Conservation (phyloP, 306 rosid species). For the Pyrus communis region DNA sequence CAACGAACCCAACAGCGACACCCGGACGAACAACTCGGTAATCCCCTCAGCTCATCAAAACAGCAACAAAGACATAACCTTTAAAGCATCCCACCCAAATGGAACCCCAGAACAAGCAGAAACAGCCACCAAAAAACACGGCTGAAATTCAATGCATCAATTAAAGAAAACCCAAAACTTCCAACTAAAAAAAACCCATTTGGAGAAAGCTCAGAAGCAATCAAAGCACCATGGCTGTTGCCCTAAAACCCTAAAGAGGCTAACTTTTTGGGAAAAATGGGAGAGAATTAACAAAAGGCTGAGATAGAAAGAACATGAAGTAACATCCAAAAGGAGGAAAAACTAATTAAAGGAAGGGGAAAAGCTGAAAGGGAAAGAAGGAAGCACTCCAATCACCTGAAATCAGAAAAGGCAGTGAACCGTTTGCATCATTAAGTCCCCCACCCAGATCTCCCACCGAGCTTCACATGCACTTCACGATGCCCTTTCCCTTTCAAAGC, state of each 20-base stretch:
- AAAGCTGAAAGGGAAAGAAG: constrained; percentile 20
- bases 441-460: constrained; percentile 67
- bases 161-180: constrained; percentile 11
- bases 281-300: constrained; percentile 22
- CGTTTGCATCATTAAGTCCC: constrained; percentile 44
- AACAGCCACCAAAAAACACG: constrained; percentile 12
- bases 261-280: constrained; percentile 16
- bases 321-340: constrained; percentile 18
- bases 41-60: constrained; percentile 18
- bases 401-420: constrained; percentile 39
- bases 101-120: constrained; percentile 19
- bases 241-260: constrained; percentile 11
- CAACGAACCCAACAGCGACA: constrained; percentile 8
- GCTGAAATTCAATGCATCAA: constrained; percentile 14
- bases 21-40: constrained; percentile 10
- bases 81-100: constrained; percentile 12
- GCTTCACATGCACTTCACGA: constrained; percentile 87
- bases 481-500: constrained; percentile 28
- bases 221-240: constrained; percentile 13
- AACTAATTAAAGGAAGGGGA: neutral
- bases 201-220: constrained; percentile 30
- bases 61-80: constrained; percentile 12
- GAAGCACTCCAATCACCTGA: constrained; percentile 55
- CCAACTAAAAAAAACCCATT: constrained; percentile 27
- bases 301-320: constrained; percentile 23